These are phyloP conservation scores for Straminergon stramineum DNA, from an alignment of 225 moss, liverwort and hornwort genomes.

Conservation along the genomic window DNA sequence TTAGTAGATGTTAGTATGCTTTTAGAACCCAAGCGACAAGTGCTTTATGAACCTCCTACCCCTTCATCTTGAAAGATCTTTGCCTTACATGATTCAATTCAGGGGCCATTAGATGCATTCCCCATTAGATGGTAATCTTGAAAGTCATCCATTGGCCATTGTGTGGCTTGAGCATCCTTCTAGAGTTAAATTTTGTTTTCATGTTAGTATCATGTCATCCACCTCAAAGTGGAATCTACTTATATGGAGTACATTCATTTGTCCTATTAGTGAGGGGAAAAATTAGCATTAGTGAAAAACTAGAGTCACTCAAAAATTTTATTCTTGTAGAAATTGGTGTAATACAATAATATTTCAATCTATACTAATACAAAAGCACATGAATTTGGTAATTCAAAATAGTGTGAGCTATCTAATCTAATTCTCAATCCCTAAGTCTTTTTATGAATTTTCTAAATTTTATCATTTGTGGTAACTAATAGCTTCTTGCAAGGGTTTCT, in stretches of 20 bases:
- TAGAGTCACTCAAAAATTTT: not conserved
- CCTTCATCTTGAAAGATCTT: not conserved
- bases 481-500: not conserved
- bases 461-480: not conserved
- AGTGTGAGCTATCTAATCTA: not conserved
- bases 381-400: not conserved
- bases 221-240: not conserved
- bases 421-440: not conserved
- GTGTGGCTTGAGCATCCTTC: rapidly evolving
- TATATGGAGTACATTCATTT: no score
- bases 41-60: not conserved
- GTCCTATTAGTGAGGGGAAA: no score
- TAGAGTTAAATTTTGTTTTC: not conserved
- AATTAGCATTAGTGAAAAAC: not conserved
- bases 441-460: not conserved
- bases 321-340: not conserved
- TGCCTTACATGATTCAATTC: not conserved
- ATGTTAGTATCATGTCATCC: not conserved
- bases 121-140: not conserved
- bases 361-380: not conserved
- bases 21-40: rapidly evolving
- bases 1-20: rapidly evolving
- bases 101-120: not conserved
- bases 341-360: not conserved
- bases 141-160: not conserved